A percentile compares a stretch with the other conserved stretches of the same genome.
Evolutionary conservation across 2,329 filamentous ascomycete species (phyloP).

Genomic region (Ophiostoma tasmaniense): DNA sequence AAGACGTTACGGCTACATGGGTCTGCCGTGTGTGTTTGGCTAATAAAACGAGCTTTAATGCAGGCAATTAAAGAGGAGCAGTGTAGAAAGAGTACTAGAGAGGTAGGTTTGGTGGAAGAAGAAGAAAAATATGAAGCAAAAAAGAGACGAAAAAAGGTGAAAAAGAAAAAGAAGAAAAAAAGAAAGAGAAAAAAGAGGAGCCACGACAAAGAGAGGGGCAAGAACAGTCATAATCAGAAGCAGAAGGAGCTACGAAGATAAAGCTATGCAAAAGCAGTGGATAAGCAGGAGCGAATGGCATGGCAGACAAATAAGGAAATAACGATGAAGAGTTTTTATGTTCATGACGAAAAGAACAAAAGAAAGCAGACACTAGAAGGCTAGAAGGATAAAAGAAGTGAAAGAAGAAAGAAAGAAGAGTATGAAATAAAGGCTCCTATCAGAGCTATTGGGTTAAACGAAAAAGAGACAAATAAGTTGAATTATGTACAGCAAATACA

Average conservation of each 20-base stretch:
- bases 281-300: not conserved
- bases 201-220: not conserved
- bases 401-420: not conserved
- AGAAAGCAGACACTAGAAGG: too few relatives aligned
- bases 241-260: not conserved
- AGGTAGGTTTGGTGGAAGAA: not conserved
- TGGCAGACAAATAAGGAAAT: not conserved
- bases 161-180: not conserved
- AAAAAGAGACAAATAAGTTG: too few relatives aligned
- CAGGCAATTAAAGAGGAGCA: not conserved
- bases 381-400: not conserved
- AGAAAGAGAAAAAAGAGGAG: not conserved
- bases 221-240: not conserved
- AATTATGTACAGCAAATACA: too few relatives aligned
- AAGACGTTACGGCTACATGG: constrained; percentile 9
- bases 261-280: not conserved
- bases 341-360: not conserved
- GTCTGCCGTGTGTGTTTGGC: not conserved
- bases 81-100: not conserved
- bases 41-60: constrained; percentile 1
- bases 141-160: not conserved
- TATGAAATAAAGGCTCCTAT: not conserved
- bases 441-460: not conserved
- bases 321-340: not conserved
- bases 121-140: not conserved